Percentiles rank a stretch among this genome's conserved stretches.
Conservation (phyloP, 139 green algal genomes). For the Micractinium conductrix region DNA sequence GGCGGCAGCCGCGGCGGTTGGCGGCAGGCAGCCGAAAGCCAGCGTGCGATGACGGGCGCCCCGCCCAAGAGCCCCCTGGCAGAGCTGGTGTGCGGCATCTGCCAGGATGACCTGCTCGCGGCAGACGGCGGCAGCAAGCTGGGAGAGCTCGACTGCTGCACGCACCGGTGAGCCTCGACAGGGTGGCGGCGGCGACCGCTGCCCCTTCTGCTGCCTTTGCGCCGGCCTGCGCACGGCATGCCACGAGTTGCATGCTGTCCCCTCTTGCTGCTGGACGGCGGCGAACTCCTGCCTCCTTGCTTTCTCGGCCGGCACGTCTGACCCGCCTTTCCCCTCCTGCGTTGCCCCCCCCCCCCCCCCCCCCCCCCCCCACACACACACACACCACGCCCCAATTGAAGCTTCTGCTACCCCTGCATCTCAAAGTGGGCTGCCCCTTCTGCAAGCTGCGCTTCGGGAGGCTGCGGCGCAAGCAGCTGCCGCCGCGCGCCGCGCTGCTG, state of each 20-base stretch:
- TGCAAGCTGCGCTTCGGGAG: slow-evolving; percentile 73
- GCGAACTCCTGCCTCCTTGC: not conserved
- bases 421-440: slow-evolving; percentile 69
- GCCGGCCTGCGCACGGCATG: too few species aligned
- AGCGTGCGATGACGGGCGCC: too few species aligned
- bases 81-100: slow-evolving; percentile 24
- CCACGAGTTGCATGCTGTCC: too few species aligned
- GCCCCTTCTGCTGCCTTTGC: not conserved
- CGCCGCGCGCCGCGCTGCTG: not conserved
- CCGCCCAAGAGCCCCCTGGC: not conserved
- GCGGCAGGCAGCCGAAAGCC: too few species aligned
- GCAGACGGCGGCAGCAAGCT: slow-evolving; percentile 33
- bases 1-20: too few species aligned
- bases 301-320: not conserved
- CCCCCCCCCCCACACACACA: not conserved
- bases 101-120: slow-evolving; percentile 50
- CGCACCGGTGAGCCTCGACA: slow-evolving; percentile 43
- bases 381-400: not conserved
- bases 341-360: not conserved
- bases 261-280: too few species aligned
- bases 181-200: too few species aligned
- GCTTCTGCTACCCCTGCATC: slow-evolving; percentile 79
- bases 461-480: slow-evolving; percentile 61
- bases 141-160: slow-evolving; percentile 65
- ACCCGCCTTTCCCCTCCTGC: not conserved